These are phyloP conservation scores for Coemansia sp. DNA, from an alignment of 192 early-diverging fungal genomes.

Conservation along the genomic window DNA sequence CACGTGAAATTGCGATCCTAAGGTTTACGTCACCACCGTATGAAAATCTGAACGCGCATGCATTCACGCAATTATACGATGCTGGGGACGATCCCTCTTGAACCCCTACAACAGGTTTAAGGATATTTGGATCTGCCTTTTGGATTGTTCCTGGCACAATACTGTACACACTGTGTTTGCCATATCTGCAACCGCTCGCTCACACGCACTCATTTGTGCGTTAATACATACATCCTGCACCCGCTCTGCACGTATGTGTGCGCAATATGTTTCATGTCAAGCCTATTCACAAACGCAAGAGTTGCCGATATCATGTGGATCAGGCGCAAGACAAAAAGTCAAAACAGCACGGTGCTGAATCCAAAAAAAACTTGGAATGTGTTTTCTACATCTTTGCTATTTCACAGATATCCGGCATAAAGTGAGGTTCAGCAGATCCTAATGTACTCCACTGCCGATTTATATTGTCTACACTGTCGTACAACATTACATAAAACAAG, in stretches of 20 bases:
- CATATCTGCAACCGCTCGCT: background rate
- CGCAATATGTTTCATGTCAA: background rate
- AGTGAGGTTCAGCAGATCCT: slow-evolving; percentile 10
- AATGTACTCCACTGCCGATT: slow-evolving; percentile 59
- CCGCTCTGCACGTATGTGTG: background rate
- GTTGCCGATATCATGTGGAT: background rate
- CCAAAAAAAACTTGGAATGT: background rate
- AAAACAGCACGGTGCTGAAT: background rate
- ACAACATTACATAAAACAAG: slow-evolving; percentile 13
- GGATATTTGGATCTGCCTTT: background rate
- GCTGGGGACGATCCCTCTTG: background rate
- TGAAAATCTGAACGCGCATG: slow-evolving; percentile 5
- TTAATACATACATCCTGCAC: background rate
- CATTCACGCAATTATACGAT: background rate
- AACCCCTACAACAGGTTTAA: background rate
- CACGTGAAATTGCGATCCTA: background rate
- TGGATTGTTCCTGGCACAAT: background rate
- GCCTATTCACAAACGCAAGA: background rate
- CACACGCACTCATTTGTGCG: background rate
- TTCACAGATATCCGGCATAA: no score
- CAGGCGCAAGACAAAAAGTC: background rate
- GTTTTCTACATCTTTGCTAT: background rate
- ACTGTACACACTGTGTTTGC: background rate
- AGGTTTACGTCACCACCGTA: background rate
- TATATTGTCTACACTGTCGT: slow-evolving; percentile 47